These are phyloP conservation scores for Crucihimalaya himalaica DNA, from an alignment of 345 rosid genomes.

Conservation along the genomic window DNA sequence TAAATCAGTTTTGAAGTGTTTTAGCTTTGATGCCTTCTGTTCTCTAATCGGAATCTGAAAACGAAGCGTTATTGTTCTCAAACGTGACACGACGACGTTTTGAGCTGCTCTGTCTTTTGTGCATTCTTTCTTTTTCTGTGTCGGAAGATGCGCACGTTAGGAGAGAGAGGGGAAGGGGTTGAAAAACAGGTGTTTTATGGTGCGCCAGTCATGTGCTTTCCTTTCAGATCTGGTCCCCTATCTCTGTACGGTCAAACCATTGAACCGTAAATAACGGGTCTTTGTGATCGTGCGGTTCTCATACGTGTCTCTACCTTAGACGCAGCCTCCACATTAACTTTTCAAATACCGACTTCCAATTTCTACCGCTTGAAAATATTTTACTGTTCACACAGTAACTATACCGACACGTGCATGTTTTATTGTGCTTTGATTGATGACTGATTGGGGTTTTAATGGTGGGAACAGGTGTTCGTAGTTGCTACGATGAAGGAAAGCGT, in stretches of 20 bases:
- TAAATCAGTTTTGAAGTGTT: not conserved
- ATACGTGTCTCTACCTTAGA: conserved; percentile 34
- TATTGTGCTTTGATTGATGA: conserved; percentile 16
- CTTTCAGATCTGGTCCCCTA: conserved; percentile 37
- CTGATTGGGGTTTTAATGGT: conserved; percentile 11
- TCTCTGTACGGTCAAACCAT: conserved; percentile 28
- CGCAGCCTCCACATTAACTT: conserved; percentile 23
- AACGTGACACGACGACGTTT: conserved; percentile 34
- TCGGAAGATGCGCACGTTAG: conserved; percentile 41
- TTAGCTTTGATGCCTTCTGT: not conserved
- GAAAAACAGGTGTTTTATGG: conserved; percentile 40
- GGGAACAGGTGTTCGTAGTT: conserved; percentile 70
- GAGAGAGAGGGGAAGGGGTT: not conserved
- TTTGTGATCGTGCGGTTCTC: conserved; percentile 38
- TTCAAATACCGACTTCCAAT: conserved; percentile 1
- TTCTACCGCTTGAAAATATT: not conserved
- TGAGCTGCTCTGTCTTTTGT: not conserved
- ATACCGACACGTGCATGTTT: conserved; percentile 11
- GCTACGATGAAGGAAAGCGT: conserved; percentile 88
- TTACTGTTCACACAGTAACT: not conserved
- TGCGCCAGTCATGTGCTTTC: conserved; percentile 32
- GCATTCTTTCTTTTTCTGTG: not conserved
- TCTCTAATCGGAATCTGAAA: conserved; percentile 22
- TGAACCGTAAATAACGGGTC: conserved; percentile 38
- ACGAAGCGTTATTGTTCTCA: not conserved